Base-by-base conservation (phyloP, 2,329 filamentous ascomycete genomes). In the Xylariaceae sp. region DNA sequence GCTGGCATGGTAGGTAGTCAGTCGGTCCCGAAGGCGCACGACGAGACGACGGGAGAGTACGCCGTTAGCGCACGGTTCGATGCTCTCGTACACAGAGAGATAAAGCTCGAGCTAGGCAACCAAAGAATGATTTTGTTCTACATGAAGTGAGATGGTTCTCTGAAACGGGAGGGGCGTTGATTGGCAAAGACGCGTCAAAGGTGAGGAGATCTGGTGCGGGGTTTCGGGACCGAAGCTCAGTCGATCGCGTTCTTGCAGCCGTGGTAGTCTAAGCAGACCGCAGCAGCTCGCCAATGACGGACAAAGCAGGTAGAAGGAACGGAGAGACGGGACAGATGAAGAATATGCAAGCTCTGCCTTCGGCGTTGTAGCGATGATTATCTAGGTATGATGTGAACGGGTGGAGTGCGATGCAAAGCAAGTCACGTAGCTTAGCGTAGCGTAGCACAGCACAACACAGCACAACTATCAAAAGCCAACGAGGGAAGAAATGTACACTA, bases 151-250 rank as follows among this genome's bases (percentile, higher is more conserved):
- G 42, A 40, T 44, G 40, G 42, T 31, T 37, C 38, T 34, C 41
- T 38, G 42, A 31, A 36, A 36, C 36, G 45, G 33, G 42, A 18
- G 43, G 35, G 38, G 53, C 50, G 44, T 45, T 53, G 50, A 54
- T 54, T 56, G 52, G 52, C 48, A 50, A 50, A n/a, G 22, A 26
- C 11, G 6, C 22, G 22, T 26, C 6, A 26, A 30, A 28, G 31
- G 39, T 34, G 41, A 37, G 36, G 43, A 42, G 34, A 39, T 29
- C 35, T 42, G 50, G 48, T 56, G 55, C 54, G 54, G 50, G 51
- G 45, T 51, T 49, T 58, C 55, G 55, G 55, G 55, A 57, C 55
- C 55, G 55, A 58, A 38, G 29, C 22, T 18, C 41, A 34, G 13
- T 30, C 31, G 26, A 44, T n/a, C 22, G 22, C 22, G 22, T n/a